Evolutionary conservation across 768 basidiomycete genomes (phyloP), one percentile per base, ranked within the genome.

Genomic region (Pleurotus giganteus): DNA sequence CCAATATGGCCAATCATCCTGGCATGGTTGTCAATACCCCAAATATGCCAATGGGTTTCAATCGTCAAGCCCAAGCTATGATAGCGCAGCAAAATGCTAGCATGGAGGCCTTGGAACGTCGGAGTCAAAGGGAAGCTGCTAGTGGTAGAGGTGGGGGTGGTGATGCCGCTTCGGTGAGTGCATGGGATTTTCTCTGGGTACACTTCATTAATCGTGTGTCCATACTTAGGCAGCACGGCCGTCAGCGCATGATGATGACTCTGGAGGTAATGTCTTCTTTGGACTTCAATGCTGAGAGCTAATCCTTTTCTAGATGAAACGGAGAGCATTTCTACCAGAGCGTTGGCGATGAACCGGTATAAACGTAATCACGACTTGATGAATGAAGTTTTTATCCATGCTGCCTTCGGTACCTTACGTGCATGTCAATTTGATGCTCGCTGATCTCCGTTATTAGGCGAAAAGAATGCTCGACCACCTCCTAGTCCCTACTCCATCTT

Each of bases 331-430:
- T 87, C 90, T 0, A 83, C 87, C 1, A 79, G 87, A 39, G 81
- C 88, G 2, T 74, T 91, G 13, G 87, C 91, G 5, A 62, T 88
- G 31, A 79, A 83, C 15, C 77, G 90, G 31, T 93, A 91, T 63
- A 81, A 78, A 59, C 83, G 89, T 4, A 93, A 93, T 62, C 89
- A 92, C 62, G 90, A 91, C 41, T 74, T 87, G 57, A 93, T 93
- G 89, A 86, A 86, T 63, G 87, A 87, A 39, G 86, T 93, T 1
- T 91, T 93, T 67, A 77, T 75, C 59, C 79, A 81, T 59, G 89
- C 90, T 21, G 87, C 86, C 0, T 87, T 83, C 61, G 82, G 89
- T 77, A 52, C 29, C 68, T 57, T 9, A 54, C 19, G 21, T 23
- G 53, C 58, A 12, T 55, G 26, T 6, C 23, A 2, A 12, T 31